Conservation (phyloP, 2,329 filamentous ascomycete genomes). For the Penicillium sp. region DNA sequence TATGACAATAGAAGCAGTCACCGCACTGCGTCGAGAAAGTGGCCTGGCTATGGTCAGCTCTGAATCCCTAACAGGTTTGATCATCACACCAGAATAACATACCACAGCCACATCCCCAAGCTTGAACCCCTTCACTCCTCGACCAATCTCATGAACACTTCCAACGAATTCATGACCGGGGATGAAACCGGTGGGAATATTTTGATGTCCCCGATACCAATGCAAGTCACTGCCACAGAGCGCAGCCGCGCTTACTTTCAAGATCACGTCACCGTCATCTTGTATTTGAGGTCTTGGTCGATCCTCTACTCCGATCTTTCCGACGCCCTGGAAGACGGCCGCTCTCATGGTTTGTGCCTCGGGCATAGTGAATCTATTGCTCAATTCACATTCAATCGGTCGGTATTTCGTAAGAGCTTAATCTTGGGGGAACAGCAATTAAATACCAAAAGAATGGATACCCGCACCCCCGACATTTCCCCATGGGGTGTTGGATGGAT, state of each 20-base stretch:
- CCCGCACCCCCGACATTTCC: no score
- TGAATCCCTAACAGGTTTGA: no score
- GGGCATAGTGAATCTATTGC: no score
- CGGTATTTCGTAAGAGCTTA: no score
- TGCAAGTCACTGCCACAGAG: slow-evolving; percentile 83
- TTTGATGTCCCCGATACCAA: slow-evolving; percentile 69
- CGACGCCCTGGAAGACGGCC: slow-evolving; percentile 75
- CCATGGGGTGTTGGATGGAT: no score
- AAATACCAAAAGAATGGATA: no score
- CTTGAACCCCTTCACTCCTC: neutral
- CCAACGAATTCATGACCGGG: neutral
- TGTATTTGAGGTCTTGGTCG: slow-evolving; percentile 71
- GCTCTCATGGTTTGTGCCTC: slow-evolving; percentile 67
- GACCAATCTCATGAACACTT: neutral
- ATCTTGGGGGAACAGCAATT: no score
- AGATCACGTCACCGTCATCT: slow-evolving; percentile 68
- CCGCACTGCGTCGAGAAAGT: neutral
- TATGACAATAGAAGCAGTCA: neutral
- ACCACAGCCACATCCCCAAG: neutral
- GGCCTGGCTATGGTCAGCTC: neutral
- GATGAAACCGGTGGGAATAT: slow-evolving; percentile 35
- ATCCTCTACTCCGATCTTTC: slow-evolving; percentile 70
- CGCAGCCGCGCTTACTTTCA: slow-evolving; percentile 75
- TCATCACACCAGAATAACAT: neutral
- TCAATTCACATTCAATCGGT: no score